Evolutionary conservation across 805 yeast species (phyloP).

Genomic region (Tetrapisispora nanseiensis): DNA sequence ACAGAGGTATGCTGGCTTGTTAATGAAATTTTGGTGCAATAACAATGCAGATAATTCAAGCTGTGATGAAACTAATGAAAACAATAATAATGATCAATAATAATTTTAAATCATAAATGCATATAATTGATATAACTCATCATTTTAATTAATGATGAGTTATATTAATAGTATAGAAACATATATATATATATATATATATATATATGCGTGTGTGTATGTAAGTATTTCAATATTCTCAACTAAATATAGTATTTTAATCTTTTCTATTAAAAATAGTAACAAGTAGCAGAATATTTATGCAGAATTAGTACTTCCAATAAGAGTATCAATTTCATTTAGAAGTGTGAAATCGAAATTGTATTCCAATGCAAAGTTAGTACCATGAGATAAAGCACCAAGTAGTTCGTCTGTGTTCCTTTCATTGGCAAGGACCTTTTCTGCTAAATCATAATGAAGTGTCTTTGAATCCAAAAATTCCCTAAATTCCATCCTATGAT

Average conservation of each 20-base stretch:
- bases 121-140: neutral
- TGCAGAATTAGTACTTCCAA: constrained; percentile 7
- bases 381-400: constrained; percentile 23
- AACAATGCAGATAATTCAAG: neutral
- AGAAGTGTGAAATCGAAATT: constrained; percentile 24
- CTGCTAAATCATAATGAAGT: constrained; percentile 21
- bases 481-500: constrained; percentile 9
- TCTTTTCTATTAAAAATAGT: too few species aligned
- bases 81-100: neutral
- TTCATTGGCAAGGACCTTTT: constrained; percentile 20
- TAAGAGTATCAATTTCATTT: constrained; percentile 24
- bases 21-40: constrained; percentile 69
- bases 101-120: neutral
- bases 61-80: neutral
- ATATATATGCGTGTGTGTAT: neutral
- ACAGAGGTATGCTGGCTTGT: constrained; percentile 79
- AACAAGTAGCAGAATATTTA: neutral
- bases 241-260: neutral
- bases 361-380: constrained; percentile 24
- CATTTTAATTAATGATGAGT: neutral
- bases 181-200: neutral
- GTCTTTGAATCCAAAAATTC: constrained; percentile 16
- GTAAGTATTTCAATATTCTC: neutral
- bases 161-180: neutral
- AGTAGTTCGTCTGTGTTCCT: constrained; percentile 17